Evolutionary conservation across 2,329 filamentous ascomycete species (phyloP).

Genomic region (Colletotrichum simmondsii): DNA sequence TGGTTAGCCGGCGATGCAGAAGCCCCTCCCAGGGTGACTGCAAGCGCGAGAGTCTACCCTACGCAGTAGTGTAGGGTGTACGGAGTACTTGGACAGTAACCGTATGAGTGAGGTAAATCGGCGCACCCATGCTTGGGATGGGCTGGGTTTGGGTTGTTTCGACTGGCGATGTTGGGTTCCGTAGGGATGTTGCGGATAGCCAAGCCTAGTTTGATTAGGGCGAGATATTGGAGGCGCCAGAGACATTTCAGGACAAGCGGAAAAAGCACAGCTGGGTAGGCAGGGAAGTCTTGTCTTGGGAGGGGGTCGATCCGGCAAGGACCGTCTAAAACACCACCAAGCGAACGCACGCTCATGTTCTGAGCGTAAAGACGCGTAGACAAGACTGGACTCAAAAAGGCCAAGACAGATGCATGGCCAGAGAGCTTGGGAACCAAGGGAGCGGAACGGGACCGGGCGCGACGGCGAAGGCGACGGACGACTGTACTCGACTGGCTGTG

Average conservation of each 20-base stretch:
- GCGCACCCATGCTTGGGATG: background rate
- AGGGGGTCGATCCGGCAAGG: background rate
- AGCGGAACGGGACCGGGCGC: constrained; percentile 13
- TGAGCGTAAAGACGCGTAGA: constrained; percentile 1
- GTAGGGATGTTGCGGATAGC: constrained; percentile 27
- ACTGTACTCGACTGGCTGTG: constrained; percentile 9
- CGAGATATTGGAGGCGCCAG: constrained; percentile 32
- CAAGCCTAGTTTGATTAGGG: constrained; percentile 28
- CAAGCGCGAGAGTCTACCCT: background rate
- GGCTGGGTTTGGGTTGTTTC: constrained; percentile 13
- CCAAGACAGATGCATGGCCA: constrained; percentile 8
- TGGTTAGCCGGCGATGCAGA: constrained; percentile 1
- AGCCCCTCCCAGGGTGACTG: background rate
- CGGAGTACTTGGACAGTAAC: no score
- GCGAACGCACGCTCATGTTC: background rate
- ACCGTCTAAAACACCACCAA: constrained; percentile 8
- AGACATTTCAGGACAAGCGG: constrained; percentile 30
- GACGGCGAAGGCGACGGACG: constrained; percentile 3
- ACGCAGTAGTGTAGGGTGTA: background rate
- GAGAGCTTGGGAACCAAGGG: constrained; percentile 21
- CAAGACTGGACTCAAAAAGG: background rate
- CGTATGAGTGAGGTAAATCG: background rate
- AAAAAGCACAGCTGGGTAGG: constrained; percentile 17
- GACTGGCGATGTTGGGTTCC: background rate
- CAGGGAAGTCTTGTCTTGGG: constrained; percentile 21